Conservation (phyloP, 2,329 filamentous ascomycete species). For the Curvularia sp. region DNA sequence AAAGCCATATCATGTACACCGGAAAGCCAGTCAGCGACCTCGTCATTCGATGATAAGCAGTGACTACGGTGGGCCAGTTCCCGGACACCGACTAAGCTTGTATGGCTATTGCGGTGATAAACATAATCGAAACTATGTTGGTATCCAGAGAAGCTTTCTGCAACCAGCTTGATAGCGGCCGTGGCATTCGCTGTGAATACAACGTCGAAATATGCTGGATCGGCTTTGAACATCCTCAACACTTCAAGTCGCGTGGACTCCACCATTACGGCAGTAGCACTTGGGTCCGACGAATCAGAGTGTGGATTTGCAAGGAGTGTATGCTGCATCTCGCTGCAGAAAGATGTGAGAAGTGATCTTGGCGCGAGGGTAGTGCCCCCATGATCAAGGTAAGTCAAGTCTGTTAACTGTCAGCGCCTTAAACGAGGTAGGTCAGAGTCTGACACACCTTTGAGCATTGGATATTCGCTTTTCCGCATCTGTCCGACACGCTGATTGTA, state of each 20-base stretch:
- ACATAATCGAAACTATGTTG: slow-evolving; percentile 75
- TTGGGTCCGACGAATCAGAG: slow-evolving; percentile 66
- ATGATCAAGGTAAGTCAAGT: slow-evolving; percentile 58
- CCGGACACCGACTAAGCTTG: slow-evolving; percentile 81
- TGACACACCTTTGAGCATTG: slow-evolving; percentile 36
- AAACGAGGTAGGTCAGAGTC: neutral
- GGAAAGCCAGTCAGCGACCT: slow-evolving; percentile 71
- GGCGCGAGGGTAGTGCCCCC: slow-evolving; percentile 58
- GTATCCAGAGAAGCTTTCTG: slow-evolving; percentile 73
- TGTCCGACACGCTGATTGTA: slow-evolving; percentile 24
- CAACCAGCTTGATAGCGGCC: slow-evolving; percentile 83
- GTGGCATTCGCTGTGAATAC: slow-evolving; percentile 95
- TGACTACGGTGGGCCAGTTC: slow-evolving; percentile 68
- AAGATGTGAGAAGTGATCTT: slow-evolving; percentile 63
- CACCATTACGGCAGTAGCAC: slow-evolving; percentile 66
- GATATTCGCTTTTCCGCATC: slow-evolving; percentile 33
- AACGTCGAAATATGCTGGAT: slow-evolving; percentile 81
- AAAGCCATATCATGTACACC: neutral
- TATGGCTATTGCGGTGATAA: slow-evolving; percentile 85
- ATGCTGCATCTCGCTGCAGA: slow-evolving; percentile 62
- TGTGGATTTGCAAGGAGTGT: slow-evolving; percentile 74
- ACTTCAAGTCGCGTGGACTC: slow-evolving; percentile 52
- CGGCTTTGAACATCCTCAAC: slow-evolving; percentile 79
- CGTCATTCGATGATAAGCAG: slow-evolving; percentile 70
- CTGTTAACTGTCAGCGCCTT: slow-evolving; percentile 12